A percentile compares a stretch with the other conserved stretches of the same genome.
These are phyloP conservation scores for Leishmania tropica DNA, from an alignment of 208 protist species.

Conservation along the genomic window DNA sequence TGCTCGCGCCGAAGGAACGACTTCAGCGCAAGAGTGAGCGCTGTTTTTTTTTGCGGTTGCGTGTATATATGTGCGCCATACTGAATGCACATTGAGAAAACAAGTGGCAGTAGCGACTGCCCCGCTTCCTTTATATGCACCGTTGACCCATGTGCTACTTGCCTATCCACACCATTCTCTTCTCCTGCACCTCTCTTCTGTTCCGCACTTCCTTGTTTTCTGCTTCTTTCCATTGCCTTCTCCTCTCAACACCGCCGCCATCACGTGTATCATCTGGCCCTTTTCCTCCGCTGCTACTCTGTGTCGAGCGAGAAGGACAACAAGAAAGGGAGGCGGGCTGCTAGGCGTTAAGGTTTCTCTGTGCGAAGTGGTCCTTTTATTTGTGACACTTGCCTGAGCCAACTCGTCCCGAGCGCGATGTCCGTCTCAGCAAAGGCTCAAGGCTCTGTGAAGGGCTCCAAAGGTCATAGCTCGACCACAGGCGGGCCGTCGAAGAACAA, in stretches of 20 bases:
- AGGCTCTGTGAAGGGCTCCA: neutral
- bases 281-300: neutral
- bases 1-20: neutral
- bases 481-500: neutral
- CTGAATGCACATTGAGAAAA: neutral
- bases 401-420: neutral
- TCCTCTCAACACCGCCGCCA: too few species aligned
- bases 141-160: neutral
- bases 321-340: neutral
- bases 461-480: neutral
- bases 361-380: neutral
- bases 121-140: neutral
- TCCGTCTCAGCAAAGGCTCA: neutral
- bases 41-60: neutral
- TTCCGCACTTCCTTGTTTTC: neutral
- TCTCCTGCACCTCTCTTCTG: constrained; percentile 14
- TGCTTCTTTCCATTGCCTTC: constrained; percentile 10
- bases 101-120: neutral
- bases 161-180: neutral
- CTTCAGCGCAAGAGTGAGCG: neutral
- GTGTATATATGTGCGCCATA: neutral
- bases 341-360: neutral
- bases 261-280: neutral
- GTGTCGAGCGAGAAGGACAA: neutral
- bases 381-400: neutral